Evolutionary conservation across 2,329 filamentous ascomycete genomes (phyloP).

Genomic region (Apiospora koreana): DNA sequence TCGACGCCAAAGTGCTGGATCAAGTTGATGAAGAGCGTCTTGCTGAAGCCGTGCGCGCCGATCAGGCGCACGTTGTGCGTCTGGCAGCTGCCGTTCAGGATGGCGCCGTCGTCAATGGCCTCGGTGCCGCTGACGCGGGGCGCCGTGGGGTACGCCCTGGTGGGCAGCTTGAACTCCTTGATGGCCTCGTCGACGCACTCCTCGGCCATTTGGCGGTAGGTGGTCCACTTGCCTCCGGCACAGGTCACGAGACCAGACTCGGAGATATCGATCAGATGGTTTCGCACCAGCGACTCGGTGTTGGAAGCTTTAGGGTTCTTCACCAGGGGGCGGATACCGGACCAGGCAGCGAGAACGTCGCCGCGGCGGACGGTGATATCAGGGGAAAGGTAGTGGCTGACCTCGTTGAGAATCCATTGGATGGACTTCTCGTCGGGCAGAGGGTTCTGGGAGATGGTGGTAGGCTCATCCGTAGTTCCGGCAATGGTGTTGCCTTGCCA

Average conservation of each 20-base stretch:
- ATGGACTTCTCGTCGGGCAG: constrained; percentile 82
- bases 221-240: constrained; percentile 90
- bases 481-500: constrained; percentile 94
- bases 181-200: constrained; percentile 84
- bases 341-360: constrained; percentile 89
- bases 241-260: constrained; percentile 79
- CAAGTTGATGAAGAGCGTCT: constrained; percentile 89
- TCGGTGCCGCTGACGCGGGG: constrained; percentile 71
- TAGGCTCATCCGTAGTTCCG: constrained; percentile 81
- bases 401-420: constrained; percentile 83
- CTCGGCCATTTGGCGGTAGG: constrained; percentile 90
- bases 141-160: constrained; percentile 57
- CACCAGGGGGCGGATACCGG: constrained; percentile 82
- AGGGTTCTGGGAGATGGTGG: constrained; percentile 71
- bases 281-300: constrained; percentile 84
- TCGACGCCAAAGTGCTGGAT: constrained; percentile 93
- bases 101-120: constrained; percentile 69
- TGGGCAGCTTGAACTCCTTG: constrained; percentile 63
- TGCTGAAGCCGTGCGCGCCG: constrained; percentile 84
- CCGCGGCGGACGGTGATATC: constrained; percentile 83
- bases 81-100: constrained; percentile 68
- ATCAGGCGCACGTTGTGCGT: constrained; percentile 81
- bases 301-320: constrained; percentile 84
- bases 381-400: constrained; percentile 77
- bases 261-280: constrained; percentile 82